These are phyloP conservation scores for Aspergillus ibericus DNA, from an alignment of 2,329 filamentous ascomycete genomes.

Conservation along the genomic window DNA sequence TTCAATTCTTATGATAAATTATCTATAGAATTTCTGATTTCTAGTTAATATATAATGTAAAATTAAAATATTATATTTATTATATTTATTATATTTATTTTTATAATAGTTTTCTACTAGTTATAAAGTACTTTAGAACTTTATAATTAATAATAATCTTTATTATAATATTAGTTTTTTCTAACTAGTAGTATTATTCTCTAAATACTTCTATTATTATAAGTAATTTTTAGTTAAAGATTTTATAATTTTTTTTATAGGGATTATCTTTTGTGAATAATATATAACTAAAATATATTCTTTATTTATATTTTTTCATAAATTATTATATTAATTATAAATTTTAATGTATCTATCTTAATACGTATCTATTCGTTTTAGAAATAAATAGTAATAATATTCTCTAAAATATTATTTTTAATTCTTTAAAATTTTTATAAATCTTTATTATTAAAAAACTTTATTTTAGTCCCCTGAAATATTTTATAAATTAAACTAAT, in stretches of 20 bases:
- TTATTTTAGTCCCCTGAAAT: too few species aligned
- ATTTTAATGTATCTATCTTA: too few species aligned
- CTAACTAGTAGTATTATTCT: conserved; percentile 3
- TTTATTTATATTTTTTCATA: too few species aligned
- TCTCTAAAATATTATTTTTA: too few species aligned
- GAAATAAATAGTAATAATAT: too few species aligned
- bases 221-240: neutral
- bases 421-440: too few species aligned
- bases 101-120: neutral
- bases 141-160: conserved; percentile 1
- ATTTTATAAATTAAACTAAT: too few species aligned
- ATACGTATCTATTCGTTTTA: too few species aligned
- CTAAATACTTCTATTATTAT: neutral
- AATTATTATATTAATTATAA: too few species aligned
- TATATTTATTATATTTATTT: neutral
- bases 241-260: neutral
- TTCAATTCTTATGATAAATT: neutral
- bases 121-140: neutral
- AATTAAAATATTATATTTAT: too few species aligned
- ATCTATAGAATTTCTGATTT: neutral
- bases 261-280: conserved; percentile 4
- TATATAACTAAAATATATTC: too few species aligned
- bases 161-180: neutral
- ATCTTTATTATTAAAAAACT: too few species aligned
- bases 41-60: neutral